phyloP scores from a whole-genome alignment of 768 basidiomycete genomes.

The Serendipita sp. region DNA sequence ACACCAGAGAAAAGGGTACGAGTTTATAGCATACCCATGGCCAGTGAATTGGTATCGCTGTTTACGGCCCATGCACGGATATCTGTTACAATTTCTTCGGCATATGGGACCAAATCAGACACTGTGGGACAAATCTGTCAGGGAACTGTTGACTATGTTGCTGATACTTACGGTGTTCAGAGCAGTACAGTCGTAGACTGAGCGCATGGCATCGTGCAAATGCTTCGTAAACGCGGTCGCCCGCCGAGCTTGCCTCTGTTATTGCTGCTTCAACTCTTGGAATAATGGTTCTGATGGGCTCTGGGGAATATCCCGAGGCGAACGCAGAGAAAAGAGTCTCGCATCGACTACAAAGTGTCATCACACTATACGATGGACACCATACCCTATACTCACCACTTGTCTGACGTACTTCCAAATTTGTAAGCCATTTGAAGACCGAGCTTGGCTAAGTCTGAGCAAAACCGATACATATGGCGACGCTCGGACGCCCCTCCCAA shows the following conservation, averaged over 20 bases:
- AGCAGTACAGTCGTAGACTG: neutral
- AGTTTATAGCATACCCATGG: constrained; percentile 27
- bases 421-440: constrained; percentile 50
- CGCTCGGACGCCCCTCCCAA: constrained; percentile 47
- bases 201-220: neutral
- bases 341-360: constrained; percentile 28
- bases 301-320: neutral
- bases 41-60: constrained; percentile 35
- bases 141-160: neutral
- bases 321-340: constrained; percentile 29
- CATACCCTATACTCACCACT: constrained; percentile 31
- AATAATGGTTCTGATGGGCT: neutral
- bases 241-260: neutral
- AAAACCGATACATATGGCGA: constrained; percentile 48
- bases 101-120: neutral
- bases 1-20: neutral
- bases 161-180: neutral
- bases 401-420: constrained; percentile 42
- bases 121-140: neutral
- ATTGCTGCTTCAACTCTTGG: neutral
- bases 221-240: neutral
- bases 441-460: constrained; percentile 47
- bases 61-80: constrained; percentile 30
- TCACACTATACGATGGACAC: constrained; percentile 3
- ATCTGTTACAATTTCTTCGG: constrained; percentile 9